Percentiles rank a stretch among this genome's conserved stretches.
phyloP scores from a whole-genome alignment of 129 eudicot species.

The Ambrosia artemisiifolia region DNA sequence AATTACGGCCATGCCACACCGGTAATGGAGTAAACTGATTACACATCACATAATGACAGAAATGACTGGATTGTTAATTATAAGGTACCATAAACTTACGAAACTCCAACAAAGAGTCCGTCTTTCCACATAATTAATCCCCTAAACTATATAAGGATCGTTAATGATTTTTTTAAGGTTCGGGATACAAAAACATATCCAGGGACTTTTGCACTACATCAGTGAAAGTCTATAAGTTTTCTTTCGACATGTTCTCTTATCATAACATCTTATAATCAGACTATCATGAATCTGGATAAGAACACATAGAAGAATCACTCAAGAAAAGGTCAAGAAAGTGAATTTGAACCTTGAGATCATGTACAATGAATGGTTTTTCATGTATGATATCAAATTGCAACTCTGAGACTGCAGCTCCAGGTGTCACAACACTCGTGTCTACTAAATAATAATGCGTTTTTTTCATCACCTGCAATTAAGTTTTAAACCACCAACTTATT shows the following conservation, averaged over 20 bases:
- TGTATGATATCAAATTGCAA: constrained; percentile 78
- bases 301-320: constrained; percentile 7
- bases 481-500: not conserved
- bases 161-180: not conserved
- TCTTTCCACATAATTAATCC: no score
- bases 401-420: constrained; percentile 95
- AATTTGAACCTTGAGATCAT: constrained; percentile 69
- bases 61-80: not conserved
- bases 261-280: not conserved
- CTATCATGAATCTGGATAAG: not conserved
- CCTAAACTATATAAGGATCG: not conserved
- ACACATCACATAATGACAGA: constrained; percentile 18
- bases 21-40: constrained; percentile 87
- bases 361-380: constrained; percentile 65
- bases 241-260: not conserved
- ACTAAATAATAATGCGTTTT: constrained; percentile 95
- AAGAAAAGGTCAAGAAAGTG: not conserved
- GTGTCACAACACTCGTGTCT: constrained; percentile 72
- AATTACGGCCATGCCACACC: constrained; percentile 93
- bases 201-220: not conserved
- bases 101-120: no score
- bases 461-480: constrained; percentile 79
- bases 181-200: not conserved
- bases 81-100: not conserved
- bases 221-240: not conserved